Percentiles rank a stretch among this genome's conserved stretches.
Evolutionary conservation across 257 asterid species (phyloP).

Genomic region (Handroanthus guayacan): DNA sequence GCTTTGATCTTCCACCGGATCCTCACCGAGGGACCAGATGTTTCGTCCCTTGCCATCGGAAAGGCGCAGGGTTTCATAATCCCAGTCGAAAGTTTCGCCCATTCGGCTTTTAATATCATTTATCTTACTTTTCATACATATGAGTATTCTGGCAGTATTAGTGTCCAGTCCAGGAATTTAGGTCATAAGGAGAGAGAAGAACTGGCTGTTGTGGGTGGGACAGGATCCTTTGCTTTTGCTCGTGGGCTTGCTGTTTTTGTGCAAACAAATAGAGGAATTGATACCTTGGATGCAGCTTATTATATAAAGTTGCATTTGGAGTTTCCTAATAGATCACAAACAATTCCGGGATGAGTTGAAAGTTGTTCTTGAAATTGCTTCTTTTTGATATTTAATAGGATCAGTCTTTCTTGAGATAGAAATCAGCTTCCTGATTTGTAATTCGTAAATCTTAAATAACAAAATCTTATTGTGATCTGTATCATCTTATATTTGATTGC

Average conservation of each 20-base stretch:
- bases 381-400: background rate
- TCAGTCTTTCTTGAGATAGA: background rate
- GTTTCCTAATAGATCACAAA: slow-evolving; percentile 57
- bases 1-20: slow-evolving; percentile 74
- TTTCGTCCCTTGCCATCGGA: slow-evolving; percentile 71
- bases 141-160: slow-evolving; percentile 66
- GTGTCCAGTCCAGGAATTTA: slow-evolving; percentile 66
- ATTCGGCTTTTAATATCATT: slow-evolving; percentile 73
- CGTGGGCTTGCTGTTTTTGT: slow-evolving; percentile 78
- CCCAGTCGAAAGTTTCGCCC: slow-evolving; percentile 70
- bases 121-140: slow-evolving; percentile 66
- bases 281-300: slow-evolving; percentile 55
- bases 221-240: slow-evolving; percentile 87
- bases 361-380: background rate
- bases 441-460: background rate
- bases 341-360: slow-evolving; percentile 45
- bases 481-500: no score
- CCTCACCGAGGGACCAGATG: slow-evolving; percentile 71
- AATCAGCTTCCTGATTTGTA: background rate
- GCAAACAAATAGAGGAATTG: slow-evolving; percentile 38
- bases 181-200: slow-evolving; percentile 51
- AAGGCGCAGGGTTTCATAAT: slow-evolving; percentile 81
- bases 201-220: slow-evolving; percentile 81
- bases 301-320: slow-evolving; percentile 67
- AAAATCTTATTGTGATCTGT: background rate